phyloP scores from a whole-genome alignment of 768 basidiomycete genomes.

The Ephemerocybe angulata region DNA sequence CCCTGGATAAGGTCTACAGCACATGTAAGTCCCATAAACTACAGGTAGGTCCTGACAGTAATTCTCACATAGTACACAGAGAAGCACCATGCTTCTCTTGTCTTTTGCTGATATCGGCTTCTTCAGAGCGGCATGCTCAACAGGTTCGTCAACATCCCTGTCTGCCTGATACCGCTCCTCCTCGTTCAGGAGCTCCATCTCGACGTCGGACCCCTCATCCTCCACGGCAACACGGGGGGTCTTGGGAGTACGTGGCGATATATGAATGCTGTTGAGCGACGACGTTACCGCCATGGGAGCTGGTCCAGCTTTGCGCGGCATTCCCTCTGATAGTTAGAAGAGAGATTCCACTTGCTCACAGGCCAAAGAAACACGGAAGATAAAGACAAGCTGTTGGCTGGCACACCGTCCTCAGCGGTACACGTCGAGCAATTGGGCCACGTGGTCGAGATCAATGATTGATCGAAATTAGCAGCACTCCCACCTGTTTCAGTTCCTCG shows the following conservation, averaged over 20 bases:
- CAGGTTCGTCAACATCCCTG: conserved; percentile 25
- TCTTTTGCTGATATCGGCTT: conserved; percentile 65
- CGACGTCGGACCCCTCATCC: conserved; percentile 51
- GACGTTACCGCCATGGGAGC: conserved; percentile 50
- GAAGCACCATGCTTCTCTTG: conserved; percentile 76
- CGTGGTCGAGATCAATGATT: background rate
- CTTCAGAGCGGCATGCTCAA: conserved; percentile 34
- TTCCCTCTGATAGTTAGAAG: conserved; percentile 29
- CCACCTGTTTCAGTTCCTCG: background rate
- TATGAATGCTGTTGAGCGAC: conserved; percentile 55
- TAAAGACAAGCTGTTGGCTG: background rate
- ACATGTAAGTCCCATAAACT: background rate
- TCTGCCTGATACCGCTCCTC: conserved; percentile 50
- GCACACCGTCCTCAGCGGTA: background rate
- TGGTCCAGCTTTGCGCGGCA: conserved; percentile 36
- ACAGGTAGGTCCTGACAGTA: background rate
- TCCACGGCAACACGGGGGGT: conserved; percentile 33
- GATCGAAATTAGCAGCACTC: background rate
- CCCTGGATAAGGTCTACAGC: conserved; percentile 75
- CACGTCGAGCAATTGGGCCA: conserved; percentile 4
- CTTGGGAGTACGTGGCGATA: conserved; percentile 51
- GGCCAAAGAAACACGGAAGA: background rate
- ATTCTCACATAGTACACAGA: conserved; percentile 83
- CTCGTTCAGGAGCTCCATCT: conserved; percentile 57
- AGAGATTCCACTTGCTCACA: background rate